phyloP scores from a whole-genome alignment of 257 asterid genomes.

The Fraxinus quadrangulata region DNA sequence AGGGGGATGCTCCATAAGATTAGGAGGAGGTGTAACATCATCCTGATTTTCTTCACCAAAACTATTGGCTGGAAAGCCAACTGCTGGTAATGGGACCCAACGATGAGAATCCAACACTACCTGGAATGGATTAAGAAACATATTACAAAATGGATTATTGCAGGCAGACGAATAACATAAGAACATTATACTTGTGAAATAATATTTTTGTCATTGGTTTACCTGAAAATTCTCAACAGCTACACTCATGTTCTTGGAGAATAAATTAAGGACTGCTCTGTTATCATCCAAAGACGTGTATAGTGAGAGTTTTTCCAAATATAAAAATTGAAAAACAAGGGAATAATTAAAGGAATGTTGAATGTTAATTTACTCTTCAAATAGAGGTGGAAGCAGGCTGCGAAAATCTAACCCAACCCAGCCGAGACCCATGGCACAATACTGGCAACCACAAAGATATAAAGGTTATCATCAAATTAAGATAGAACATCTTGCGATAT shows the following conservation, averaged over 20 bases:
- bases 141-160: conserved; percentile 26
- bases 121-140: conserved; percentile 52
- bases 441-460: conserved; percentile 53
- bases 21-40: conserved; percentile 83
- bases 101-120: conserved; percentile 88
- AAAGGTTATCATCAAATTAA: conserved; percentile 7
- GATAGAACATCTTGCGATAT: neutral
- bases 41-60: conserved; percentile 77
- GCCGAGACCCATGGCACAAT: conserved; percentile 96
- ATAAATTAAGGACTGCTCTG: conserved; percentile 93
- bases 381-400: conserved; percentile 94
- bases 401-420: conserved; percentile 97
- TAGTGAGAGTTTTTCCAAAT: conserved; percentile 30
- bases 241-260: conserved; percentile 78
- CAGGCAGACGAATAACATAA: conserved; percentile 6
- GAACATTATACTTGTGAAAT: neutral
- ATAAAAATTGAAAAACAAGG: conserved; percentile 3
- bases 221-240: conserved; percentile 99
- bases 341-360: conserved; percentile 17
- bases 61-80: conserved; percentile 76
- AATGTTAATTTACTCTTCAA: conserved; percentile 75
- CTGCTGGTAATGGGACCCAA: conserved; percentile 79
- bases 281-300: conserved; percentile 25
- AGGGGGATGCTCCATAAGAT: conserved; percentile 98
- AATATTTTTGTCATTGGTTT: conserved; percentile 15